Evolutionary conservation across 1,284 basidiomycete species (phyloP).

Genomic region (Ceratobasidium sp.): DNA sequence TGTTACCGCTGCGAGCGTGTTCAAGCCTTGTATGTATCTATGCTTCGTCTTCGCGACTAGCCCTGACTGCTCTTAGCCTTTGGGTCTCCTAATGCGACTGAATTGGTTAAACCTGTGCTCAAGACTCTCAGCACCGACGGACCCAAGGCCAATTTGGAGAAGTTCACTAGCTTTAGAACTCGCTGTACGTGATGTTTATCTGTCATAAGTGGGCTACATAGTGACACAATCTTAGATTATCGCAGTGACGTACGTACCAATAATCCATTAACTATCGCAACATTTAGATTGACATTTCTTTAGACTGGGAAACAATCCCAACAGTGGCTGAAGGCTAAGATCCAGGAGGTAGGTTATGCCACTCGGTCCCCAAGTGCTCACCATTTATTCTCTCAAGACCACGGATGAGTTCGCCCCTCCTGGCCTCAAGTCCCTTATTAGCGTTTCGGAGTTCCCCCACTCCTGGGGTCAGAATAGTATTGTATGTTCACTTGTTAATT

Average conservation of each 20-base stretch:
- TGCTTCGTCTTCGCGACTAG: conserved; percentile 24
- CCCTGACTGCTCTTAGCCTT: conserved; percentile 50
- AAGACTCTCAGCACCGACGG: conserved; percentile 70
- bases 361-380: conserved; percentile 38
- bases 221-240: conserved; percentile 61
- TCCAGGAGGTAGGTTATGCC: conserved; percentile 62
- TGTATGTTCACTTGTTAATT: conserved; percentile 59
- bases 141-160: conserved; percentile 69
- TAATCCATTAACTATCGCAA: conserved; percentile 40
- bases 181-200: conserved; percentile 58
- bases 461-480: conserved; percentile 93
- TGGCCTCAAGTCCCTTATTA: conserved; percentile 63
- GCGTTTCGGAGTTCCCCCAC: conserved; percentile 82
- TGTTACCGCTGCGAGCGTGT: conserved; percentile 52
- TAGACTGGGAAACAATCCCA: conserved; percentile 80
- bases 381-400: conserved; percentile 57
- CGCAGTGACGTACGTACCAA: conserved; percentile 67
- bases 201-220: not conserved
- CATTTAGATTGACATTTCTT: conserved; percentile 36
- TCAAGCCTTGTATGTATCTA: conserved; percentile 52
- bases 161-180: conserved; percentile 77
- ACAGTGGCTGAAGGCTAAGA: conserved; percentile 78
- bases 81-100: conserved; percentile 63
- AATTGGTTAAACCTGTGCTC: conserved; percentile 64
- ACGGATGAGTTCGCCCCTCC: conserved; percentile 66